phyloP scores from a whole-genome alignment of 148 eudicot species.

The Suaeda aralocaspica region DNA sequence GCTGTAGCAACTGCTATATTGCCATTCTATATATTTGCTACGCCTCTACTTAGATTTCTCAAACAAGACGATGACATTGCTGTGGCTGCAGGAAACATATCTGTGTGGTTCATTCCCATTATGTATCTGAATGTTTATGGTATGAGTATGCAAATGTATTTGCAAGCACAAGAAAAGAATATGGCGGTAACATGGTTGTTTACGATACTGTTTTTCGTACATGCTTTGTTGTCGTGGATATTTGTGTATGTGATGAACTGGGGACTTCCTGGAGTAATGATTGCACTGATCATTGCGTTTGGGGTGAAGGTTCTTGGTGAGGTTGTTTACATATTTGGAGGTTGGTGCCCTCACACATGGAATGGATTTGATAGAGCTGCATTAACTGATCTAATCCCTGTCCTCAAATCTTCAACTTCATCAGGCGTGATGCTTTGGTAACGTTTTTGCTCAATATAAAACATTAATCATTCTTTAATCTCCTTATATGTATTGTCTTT shows the following conservation, averaged over 20 bases:
- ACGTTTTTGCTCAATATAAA: not conserved
- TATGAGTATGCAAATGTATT: conserved; percentile 57
- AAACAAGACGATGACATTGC: conserved; percentile 46
- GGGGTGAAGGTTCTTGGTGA: conserved; percentile 45
- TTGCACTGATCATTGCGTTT: conserved; percentile 39
- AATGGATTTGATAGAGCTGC: conserved; percentile 54
- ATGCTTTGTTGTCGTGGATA: conserved; percentile 55
- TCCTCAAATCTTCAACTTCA: conserved; percentile 49
- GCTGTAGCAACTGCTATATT: conserved; percentile 39
- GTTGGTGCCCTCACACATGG: conserved; percentile 62
- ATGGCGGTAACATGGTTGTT: conserved; percentile 43
- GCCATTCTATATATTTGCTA: conserved; percentile 47
- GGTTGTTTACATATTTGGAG: conserved; percentile 48
- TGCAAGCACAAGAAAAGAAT: conserved; percentile 72
- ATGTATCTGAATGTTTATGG: conserved; percentile 35
- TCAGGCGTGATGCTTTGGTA: conserved; percentile 71
- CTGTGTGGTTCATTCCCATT: conserved; percentile 60
- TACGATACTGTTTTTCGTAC: conserved; percentile 28
- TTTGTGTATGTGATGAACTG: conserved; percentile 32
- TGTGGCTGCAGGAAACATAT: conserved; percentile 32
- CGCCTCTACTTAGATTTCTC: conserved; percentile 42
- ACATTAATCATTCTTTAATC: not conserved
- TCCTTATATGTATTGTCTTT: not conserved
- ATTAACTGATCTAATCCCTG: conserved; percentile 44
- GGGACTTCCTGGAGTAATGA: conserved; percentile 54